Conservation (phyloP, 768 basidiomycete species). For the Leccinum boreale region DNA sequence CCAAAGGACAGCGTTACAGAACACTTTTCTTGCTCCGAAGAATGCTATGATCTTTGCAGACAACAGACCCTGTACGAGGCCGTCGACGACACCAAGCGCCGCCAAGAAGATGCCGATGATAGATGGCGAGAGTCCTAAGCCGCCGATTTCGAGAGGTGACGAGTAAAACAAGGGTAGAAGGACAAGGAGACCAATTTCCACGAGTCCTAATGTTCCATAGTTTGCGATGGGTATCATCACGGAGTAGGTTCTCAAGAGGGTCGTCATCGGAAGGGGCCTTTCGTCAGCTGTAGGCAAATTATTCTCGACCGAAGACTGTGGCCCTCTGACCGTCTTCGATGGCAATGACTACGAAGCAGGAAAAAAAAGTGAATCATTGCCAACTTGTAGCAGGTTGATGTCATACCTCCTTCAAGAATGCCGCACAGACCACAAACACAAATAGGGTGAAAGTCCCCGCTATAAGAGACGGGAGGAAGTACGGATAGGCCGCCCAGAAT, state of each 20-base stretch:
- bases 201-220: constrained; percentile 40
- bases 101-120: constrained; percentile 40
- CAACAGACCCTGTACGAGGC: constrained; percentile 38
- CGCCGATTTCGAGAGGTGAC: constrained; percentile 41
- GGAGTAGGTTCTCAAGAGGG: constrained; percentile 23
- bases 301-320: neutral
- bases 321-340: constrained; percentile 8
- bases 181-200: constrained; percentile 38
- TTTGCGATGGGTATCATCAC: constrained; percentile 43
- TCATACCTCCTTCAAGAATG: constrained; percentile 33
- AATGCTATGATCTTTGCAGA: constrained; percentile 38
- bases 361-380: neutral
- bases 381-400: neutral
- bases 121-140: constrained; percentile 39
- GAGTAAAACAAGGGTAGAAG: constrained; percentile 46
- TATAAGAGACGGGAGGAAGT: constrained; percentile 35
- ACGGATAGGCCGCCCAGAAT: constrained; percentile 37
- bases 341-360: constrained; percentile 22
- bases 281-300: neutral
- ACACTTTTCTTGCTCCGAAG: constrained; percentile 41
- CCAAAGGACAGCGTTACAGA: constrained; percentile 36
- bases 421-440: constrained; percentile 16
- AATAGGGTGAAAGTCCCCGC: constrained; percentile 15
- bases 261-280: constrained; percentile 31
- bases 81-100: constrained; percentile 35